These are phyloP conservation scores for Tetrapyrgos nigripes DNA, from an alignment of 1,284 basidiomycete species.

Conservation along the genomic window DNA sequence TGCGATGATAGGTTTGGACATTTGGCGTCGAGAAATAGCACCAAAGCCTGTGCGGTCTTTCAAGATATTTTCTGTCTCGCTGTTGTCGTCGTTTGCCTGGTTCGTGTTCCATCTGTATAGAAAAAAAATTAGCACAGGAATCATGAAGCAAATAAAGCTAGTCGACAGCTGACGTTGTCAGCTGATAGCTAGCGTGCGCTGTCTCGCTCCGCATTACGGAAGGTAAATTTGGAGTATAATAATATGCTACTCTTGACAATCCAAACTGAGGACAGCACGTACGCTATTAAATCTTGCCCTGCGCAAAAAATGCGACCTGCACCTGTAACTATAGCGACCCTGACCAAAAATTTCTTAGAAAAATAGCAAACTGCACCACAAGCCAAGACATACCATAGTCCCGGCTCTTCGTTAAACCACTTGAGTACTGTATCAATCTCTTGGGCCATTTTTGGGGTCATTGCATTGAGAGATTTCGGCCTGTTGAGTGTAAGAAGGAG, in stretches of 20 bases:
- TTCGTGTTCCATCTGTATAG: slow-evolving; percentile 58
- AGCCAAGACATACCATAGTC: slow-evolving; percentile 68
- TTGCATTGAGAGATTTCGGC: slow-evolving; percentile 75
- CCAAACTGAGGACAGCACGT: slow-evolving; percentile 29
- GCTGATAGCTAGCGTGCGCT: no score
- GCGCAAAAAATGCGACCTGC: slow-evolving; percentile 82
- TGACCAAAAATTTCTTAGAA: slow-evolving; percentile 29
- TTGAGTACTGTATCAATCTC: slow-evolving; percentile 67
- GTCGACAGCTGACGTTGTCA: no score
- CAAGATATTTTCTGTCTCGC: slow-evolving; percentile 50
- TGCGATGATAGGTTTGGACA: slow-evolving; percentile 82
- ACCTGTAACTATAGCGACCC: slow-evolving; percentile 83
- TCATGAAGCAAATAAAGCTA: no score
- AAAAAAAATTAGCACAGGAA: not conserved
- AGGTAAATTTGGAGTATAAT: no score
- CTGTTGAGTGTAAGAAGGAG: slow-evolving; percentile 80
- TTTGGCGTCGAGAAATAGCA: slow-evolving; percentile 72
- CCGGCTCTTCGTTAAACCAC: slow-evolving; percentile 81
- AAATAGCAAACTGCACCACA: not conserved
- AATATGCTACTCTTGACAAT: not conserved
- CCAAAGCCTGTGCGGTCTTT: slow-evolving; percentile 73
- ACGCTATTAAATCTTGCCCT: slow-evolving; percentile 81
- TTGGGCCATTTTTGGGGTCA: slow-evolving; percentile 64
- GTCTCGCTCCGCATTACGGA: no score
- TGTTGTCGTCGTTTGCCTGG: slow-evolving; percentile 45